Conservation (phyloP, 305 asterid genomes). For the Fraxinus velutina region DNA sequence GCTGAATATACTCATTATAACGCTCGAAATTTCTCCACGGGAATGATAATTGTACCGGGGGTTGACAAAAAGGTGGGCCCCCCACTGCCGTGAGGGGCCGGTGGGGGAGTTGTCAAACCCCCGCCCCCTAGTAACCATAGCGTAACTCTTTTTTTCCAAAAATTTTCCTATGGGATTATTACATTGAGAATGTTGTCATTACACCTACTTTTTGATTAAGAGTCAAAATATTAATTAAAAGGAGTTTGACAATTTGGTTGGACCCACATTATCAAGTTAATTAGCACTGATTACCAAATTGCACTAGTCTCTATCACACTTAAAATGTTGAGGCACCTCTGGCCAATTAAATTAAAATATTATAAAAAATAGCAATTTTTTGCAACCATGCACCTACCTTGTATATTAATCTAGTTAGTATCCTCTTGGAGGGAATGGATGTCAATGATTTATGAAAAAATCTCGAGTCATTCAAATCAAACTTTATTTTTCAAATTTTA, state of each 20-base stretch:
- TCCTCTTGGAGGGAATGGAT: neutral
- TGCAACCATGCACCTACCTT: neutral
- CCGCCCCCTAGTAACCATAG: too few relatives aligned
- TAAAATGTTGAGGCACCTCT: neutral
- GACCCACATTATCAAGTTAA: neutral
- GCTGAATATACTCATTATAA: neutral
- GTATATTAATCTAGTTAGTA: neutral
- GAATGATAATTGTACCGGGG: too few relatives aligned
- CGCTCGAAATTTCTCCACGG: neutral
- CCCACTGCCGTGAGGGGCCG: too few relatives aligned
- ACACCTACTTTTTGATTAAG: neutral
- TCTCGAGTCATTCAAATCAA: neutral
- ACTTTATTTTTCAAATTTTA: too few relatives aligned
- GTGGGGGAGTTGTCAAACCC: too few relatives aligned
- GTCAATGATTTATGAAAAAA: neutral
- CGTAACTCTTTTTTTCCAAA: too few relatives aligned
- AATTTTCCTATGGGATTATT: neutral
- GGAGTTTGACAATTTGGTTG: neutral
- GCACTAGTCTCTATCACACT: neutral
- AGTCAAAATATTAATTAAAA: neutral
- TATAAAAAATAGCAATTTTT: neutral
- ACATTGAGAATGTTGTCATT: neutral
- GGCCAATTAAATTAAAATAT: neutral
- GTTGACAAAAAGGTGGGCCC: too few relatives aligned
- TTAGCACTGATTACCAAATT: neutral